Percentiles rank a stretch among this genome's conserved stretches.
Conservation (phyloP, 306 rosid species). For the Lathyrus tuberosus region DNA sequence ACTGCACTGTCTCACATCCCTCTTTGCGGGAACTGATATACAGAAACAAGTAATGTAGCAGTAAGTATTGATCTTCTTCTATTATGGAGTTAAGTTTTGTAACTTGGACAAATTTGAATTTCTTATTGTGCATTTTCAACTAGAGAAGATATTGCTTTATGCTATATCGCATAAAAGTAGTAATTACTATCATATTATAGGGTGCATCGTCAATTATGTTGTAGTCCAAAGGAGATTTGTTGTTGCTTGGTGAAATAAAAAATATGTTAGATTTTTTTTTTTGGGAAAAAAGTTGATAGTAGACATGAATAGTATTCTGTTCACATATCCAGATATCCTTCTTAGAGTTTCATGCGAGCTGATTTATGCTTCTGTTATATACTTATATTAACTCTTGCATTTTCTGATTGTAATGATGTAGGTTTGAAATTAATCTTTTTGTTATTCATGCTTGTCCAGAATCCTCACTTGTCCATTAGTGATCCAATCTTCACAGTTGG, state of each 20-base stretch:
- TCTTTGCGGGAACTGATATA: constrained; percentile 21
- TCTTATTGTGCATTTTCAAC: constrained; percentile 20
- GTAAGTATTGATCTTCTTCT: constrained; percentile 3
- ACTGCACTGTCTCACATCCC: background rate
- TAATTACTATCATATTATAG: constrained; percentile 21
- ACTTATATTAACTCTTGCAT: constrained; percentile 15
- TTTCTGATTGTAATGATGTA: constrained; percentile 29
- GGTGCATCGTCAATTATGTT: background rate
- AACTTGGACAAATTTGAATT: constrained; percentile 17
- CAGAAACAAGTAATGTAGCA: background rate
- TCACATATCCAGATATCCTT: background rate
- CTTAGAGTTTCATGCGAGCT: constrained; percentile 7
- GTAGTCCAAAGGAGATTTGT: background rate
- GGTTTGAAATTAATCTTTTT: constrained; percentile 44
- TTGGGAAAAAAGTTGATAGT: background rate
- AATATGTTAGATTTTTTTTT: constrained; percentile 11
- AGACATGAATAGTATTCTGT: background rate
- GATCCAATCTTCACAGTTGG: constrained; percentile 72
- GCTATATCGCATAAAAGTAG: constrained; percentile 10
- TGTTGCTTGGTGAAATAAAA: constrained; percentile 21
- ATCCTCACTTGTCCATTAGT: constrained; percentile 63
- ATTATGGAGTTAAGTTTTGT: constrained; percentile 4
- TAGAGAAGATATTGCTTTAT: constrained; percentile 10
- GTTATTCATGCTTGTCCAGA: constrained; percentile 61
- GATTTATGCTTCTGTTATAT: constrained; percentile 32